Evolutionary conservation across 2,329 filamentous ascomycete species (phyloP), one percentile per base, ranked within the genome.

Genomic region (Pseudogymnoascus sp.): DNA sequence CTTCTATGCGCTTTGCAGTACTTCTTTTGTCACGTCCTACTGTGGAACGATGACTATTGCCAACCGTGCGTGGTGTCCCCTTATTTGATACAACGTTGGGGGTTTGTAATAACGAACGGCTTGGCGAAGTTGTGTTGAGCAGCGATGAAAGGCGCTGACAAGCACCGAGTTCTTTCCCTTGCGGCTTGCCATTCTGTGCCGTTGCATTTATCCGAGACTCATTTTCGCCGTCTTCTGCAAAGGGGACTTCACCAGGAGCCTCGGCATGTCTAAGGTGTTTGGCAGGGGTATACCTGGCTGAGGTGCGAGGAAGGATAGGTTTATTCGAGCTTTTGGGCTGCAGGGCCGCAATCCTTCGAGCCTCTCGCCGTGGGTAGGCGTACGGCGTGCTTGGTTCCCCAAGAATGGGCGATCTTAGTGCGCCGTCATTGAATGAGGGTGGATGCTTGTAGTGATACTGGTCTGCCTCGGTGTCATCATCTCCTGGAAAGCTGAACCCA

Each of bases 281-380:
- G 9, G 28, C 47, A 18, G 47, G 47, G 6, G 47, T 20, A 54
- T 33, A 54, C 1, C 60, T 54, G 8, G 62, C 62, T 3, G 65
- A 66, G 16, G 66, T 68, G 16, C 63, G 65, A 9, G 68, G 66
- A 11, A 70, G 35, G 7, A 71, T 65, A 6, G 63, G 63, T 20
- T 60, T 63, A 43, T 72, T 72, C n/a, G 66, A 47, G 37, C 68
- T 70, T 9, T 68, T 38, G 16, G 67, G 63, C 54, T 66, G 68
- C 9, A 72, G 58, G 12, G 65, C 65, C 25, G 65, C 66, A 8
- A 25, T 60, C 25, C 30, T 57, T 30, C 18, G 38, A 12, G 39
- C 57, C 8, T 35, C 39, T 18, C 50, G 28, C 18, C 14, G 60
- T 61, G 57, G 41, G 12, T 38, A 58, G 25, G 25, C 58, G 16